Evolutionary conservation across 345 rosid genomes (phyloP).

Genomic region (Alliaria petiolata): DNA sequence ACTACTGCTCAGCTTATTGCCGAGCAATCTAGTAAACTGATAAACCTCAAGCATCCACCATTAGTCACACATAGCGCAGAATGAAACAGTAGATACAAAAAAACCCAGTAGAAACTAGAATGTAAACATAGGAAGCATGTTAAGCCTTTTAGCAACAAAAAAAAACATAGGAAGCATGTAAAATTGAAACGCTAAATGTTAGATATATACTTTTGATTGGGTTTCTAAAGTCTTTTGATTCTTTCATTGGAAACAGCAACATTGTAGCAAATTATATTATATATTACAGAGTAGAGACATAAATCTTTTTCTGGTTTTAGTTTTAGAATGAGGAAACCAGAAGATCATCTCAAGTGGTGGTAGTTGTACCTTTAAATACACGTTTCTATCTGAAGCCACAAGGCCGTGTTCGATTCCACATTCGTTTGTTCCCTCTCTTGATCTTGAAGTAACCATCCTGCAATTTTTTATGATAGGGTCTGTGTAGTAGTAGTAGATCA

Average conservation of each 20-base stretch:
- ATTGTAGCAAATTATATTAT: neutral
- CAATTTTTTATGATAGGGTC: too few relatives aligned
- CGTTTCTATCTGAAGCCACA: slow-evolving; percentile 72
- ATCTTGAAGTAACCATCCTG: slow-evolving; percentile 95
- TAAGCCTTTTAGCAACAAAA: too few relatives aligned
- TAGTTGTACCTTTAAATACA: slow-evolving; percentile 47
- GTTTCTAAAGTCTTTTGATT: neutral
- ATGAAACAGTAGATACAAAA: slow-evolving; percentile 16
- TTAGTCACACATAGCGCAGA: slow-evolving; percentile 25
- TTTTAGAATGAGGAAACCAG: slow-evolving; percentile 44
- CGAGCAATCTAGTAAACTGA: slow-evolving; percentile 49
- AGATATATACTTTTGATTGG: neutral
- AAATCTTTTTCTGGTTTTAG: neutral
- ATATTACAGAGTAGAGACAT: neutral
- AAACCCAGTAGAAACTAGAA: neutral
- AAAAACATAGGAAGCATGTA: too few relatives aligned
- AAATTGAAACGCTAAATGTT: neutral
- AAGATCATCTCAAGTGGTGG: slow-evolving; percentile 29
- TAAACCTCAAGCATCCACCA: slow-evolving; percentile 15
- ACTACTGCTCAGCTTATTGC: slow-evolving; percentile 58
- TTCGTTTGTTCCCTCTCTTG: slow-evolving; percentile 76
- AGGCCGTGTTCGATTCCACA: slow-evolving; percentile 77
- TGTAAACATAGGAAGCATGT: neutral
- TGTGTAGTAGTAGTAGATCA: too few relatives aligned
- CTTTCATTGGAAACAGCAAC: neutral